Evolutionary conservation across 768 basidiomycete genomes (phyloP), one percentile per base, ranked within the genome.

Genomic region (Hortiboletus campestris): DNA sequence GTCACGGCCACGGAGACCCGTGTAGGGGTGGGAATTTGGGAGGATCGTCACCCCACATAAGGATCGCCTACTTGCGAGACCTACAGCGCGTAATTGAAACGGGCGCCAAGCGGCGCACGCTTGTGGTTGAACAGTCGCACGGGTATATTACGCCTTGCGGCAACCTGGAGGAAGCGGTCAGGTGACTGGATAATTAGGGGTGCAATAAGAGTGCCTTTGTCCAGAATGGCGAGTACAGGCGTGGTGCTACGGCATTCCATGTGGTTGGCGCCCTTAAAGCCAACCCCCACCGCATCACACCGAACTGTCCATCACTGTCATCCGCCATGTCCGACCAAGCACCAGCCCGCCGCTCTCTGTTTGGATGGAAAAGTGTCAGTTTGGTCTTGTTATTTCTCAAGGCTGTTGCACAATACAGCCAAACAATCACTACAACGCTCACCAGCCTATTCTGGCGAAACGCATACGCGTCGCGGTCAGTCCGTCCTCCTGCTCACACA

Each of bases 321-420:
- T n/a, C n/a, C 41, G 28, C 42, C 63, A 65, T 65, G 64, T 8
- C 47, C 12, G 28, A 53, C 45, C 40, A 11, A 38, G 40, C 52
- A 16, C 48, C 39, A 4, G 31, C 45, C 7, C 54, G 47, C 36
- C 28, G 46, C 7, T 9, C 12, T 22, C 20, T 62, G 22, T 19
- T 35, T 17, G 20, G 19, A 46, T 57, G 48, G 55, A 20, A 36
- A 6, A 40, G 59, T 6, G 61, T 69, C 53, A 64, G 60, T 72
- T 71, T 71, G 70, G 56, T 65, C 43, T 7, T 71, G 67, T 71
- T 71, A 63, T 56, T 71, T 71, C 41, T 72, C 53, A 51, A 63
- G 42, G 71, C 70, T 32, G 39, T 67, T 59, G 71, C 67, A 65
- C 67, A 71, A 72, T 60, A 71, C 40, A 2, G 60, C 41, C 71